Base-by-base conservation (phyloP, 371 early-diverging fungal genomes). In the Hamiltosporidium magnivora region DNA sequence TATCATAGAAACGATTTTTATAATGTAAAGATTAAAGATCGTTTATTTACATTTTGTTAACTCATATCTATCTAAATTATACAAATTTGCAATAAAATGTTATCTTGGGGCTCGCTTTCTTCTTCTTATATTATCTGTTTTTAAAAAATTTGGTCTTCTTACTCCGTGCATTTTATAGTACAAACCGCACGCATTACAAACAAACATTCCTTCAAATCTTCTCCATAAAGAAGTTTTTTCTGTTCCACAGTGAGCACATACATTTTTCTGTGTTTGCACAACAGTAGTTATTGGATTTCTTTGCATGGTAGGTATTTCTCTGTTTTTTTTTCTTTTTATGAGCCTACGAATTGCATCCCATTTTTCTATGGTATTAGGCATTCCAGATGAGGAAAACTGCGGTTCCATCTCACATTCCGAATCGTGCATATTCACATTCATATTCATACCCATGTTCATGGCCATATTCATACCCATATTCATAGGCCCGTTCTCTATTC, bases 111-210 rank as follows among this genome's bases (percentile, higher is more conserved):
- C 42, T 40, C 59, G 6, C 6, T 41, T 44, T 64, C 64, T 64
- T 40, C 64, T 14, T 40, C 12, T 37, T 11, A 64, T 64, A 38
- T 14, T 3, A n/a, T 53, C n/a, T 6, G 3, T 38, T 54, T 55
- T 49, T 9, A 64, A 37, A 9, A 11, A 25, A 36, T 25, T 58
- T 0, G 73, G 77, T 37, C 70, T 63, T 41, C 59, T 61, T 61
- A 63, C 72, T 37, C 70, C 71, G 58, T 80, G 77, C 59, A 73
- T 73, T 55, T 71, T 76, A 39, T 62, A 73, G 59, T 80, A 80
- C 14, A 80, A 75, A 12, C 80, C 77, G 64, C 80, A 80, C 9
- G 80, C 80, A 60, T 80, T 80, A 64, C 80, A 80, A 12, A 77
- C 67, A 54, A 69, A 65, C 2, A 38, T 36, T 6, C 61, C 64